Conservation (phyloP, 768 basidiomycete species). For the Xerocomellus amylosporus region DNA sequence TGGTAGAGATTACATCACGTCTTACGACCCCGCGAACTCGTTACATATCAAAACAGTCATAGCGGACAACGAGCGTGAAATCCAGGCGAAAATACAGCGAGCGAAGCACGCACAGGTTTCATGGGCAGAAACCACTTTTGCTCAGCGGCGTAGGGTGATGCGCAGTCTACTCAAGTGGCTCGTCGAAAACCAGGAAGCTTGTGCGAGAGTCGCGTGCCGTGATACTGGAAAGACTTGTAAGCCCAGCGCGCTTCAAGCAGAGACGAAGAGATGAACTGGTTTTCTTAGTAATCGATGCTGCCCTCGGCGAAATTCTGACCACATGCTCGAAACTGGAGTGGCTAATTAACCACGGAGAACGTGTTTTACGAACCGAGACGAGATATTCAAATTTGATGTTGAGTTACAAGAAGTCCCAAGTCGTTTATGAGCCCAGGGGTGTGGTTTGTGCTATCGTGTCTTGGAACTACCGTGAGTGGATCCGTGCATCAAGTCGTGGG, state of each 20-base stretch:
- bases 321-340: constrained; percentile 94
- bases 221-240: constrained; percentile 94
- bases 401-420: constrained; percentile 72
- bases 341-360: constrained; percentile 84
- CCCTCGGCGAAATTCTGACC: constrained; percentile 92
- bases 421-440: constrained; percentile 88
- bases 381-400: constrained; percentile 66
- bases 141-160: constrained; percentile 77
- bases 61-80: constrained; percentile 72
- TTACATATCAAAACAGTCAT: constrained; percentile 75
- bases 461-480: constrained; percentile 82
- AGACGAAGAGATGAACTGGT: background rate
- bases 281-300: constrained; percentile 80
- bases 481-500: background rate
- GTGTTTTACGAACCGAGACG: constrained; percentile 66
- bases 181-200: constrained; percentile 83
- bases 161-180: constrained; percentile 90
- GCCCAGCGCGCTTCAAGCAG: constrained; percentile 27
- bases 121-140: constrained; percentile 79
- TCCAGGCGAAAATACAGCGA: constrained; percentile 62
- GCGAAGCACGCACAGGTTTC: constrained; percentile 64
- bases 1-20: constrained; percentile 74
- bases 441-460: constrained; percentile 92
- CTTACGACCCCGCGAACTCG: constrained; percentile 88
- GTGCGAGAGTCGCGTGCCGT: constrained; percentile 84